These are phyloP conservation scores for Seiridium unicorne DNA, from an alignment of 2,329 filamentous ascomycete genomes.

Conservation along the genomic window DNA sequence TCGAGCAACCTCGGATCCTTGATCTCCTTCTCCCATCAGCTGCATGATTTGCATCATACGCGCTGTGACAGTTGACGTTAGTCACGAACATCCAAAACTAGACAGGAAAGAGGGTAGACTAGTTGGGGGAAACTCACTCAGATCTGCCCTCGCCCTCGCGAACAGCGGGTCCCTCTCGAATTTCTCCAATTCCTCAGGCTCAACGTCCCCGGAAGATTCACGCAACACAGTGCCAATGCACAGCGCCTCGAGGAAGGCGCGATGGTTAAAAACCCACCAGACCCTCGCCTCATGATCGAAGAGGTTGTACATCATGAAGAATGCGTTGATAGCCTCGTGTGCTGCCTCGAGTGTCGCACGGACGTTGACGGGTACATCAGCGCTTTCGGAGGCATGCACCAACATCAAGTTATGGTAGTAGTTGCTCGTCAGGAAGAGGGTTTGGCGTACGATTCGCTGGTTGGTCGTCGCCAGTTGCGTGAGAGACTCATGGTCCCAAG, in stretches of 20 bases:
- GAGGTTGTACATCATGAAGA: conserved; percentile 70
- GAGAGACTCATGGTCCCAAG: conserved; percentile 62
- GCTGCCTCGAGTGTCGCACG: conserved; percentile 72
- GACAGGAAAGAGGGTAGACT: too few species aligned
- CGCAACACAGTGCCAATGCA: conserved; percentile 63
- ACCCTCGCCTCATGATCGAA: conserved; percentile 72
- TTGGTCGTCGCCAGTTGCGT: conserved; percentile 55
- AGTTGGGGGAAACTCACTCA: conserved; percentile 44
- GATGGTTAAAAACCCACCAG: conserved; percentile 84
- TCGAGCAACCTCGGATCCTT: conserved; percentile 57
- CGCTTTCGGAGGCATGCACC: conserved; percentile 68
- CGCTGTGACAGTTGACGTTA: conserved; percentile 32
- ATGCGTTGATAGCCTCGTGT: conserved; percentile 70
- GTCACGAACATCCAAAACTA: neutral
- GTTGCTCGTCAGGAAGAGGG: conserved; percentile 76
- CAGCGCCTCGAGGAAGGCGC: conserved; percentile 74
- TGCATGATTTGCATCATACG: conserved; percentile 66
- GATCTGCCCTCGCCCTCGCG: conserved; percentile 58
- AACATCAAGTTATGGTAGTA: conserved; percentile 83
- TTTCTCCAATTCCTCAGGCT: conserved; percentile 37
- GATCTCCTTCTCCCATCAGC: conserved; percentile 51
- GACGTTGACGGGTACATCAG: conserved; percentile 63
- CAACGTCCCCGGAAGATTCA: conserved; percentile 46
- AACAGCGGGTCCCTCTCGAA: conserved; percentile 55
- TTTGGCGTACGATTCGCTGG: conserved; percentile 69